Conservation (phyloP, 192 early-diverging fungal species). For the Fimicolochytrium jonesii region DNA sequence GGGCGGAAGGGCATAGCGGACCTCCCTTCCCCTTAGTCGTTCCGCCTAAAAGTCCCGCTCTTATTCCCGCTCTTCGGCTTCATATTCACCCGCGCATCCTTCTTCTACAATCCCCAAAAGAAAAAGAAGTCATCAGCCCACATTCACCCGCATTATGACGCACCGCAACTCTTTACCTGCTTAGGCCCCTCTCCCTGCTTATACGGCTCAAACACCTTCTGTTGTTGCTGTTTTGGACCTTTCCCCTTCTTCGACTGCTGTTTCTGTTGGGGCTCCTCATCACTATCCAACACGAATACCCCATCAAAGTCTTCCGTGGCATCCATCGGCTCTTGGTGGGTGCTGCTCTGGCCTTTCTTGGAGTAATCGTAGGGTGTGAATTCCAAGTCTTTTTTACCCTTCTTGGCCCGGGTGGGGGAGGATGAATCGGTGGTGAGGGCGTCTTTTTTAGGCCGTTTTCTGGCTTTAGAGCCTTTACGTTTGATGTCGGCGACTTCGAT, state of each 20-base stretch:
- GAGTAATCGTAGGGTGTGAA: constrained; percentile 27
- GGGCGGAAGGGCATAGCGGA: too few relatives aligned
- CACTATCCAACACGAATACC: background rate
- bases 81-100: background rate
- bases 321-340: too few relatives aligned
- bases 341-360: too few relatives aligned
- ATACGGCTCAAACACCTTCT: constrained; percentile 11
- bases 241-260: background rate
- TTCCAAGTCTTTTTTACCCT: background rate
- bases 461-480: background rate
- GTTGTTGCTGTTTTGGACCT: background rate
- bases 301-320: background rate
- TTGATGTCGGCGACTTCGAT: constrained; percentile 13
- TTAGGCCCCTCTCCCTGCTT: background rate
- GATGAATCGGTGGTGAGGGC: background rate
- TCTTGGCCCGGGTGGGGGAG: background rate
- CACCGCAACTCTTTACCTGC: constrained; percentile 2
- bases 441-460: constrained; percentile 1
- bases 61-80: constrained; percentile 9
- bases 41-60: constrained; percentile 10
- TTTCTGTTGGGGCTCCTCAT: constrained; percentile 1
- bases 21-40: background rate
- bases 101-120: constrained; percentile 1
- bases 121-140: background rate
- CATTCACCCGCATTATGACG: background rate